These are phyloP conservation scores for Blumeriella jaapii DNA, from an alignment of 2,329 filamentous ascomycete species.

Conservation along the genomic window DNA sequence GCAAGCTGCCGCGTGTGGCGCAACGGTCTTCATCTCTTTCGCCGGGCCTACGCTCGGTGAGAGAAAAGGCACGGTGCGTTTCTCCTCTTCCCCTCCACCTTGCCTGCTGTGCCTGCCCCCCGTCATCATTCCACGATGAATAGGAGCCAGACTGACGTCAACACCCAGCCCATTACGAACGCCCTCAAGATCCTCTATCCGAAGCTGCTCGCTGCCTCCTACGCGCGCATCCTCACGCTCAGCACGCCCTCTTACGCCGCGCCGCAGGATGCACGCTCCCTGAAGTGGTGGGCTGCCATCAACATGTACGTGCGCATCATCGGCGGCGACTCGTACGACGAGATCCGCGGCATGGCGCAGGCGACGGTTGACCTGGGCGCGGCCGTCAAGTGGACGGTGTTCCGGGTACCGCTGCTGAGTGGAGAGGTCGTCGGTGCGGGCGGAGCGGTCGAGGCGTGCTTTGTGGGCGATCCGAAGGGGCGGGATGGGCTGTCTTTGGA, in stretches of 20 bases:
- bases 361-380: constrained; percentile 17
- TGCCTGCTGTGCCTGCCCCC: too few species aligned
- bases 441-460: constrained; percentile 15
- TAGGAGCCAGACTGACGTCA: too few species aligned
- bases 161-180: constrained; percentile 19
- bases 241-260: constrained; percentile 20
- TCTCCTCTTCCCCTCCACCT: neutral
- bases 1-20: constrained; percentile 16
- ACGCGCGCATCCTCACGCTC: constrained; percentile 16
- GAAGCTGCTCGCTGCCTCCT: constrained; percentile 12
- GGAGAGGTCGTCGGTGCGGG: constrained; percentile 14
- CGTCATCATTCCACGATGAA: too few species aligned
- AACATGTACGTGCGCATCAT: constrained; percentile 18
- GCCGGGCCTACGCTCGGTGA: constrained; percentile 18
- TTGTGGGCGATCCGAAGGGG: constrained; percentile 17
- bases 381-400: constrained; percentile 19
- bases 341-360: constrained; percentile 16
- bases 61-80: constrained; percentile 14
- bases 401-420: constrained; percentile 16
- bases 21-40: constrained; percentile 17
- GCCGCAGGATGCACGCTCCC: constrained; percentile 13
- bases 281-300: constrained; percentile 17
- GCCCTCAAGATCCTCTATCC: constrained; percentile 18
- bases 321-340: constrained; percentile 16
- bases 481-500: constrained; percentile 17